A percentile compares a stretch with the other conserved stretches of the same genome.
Conservation (phyloP, 2,329 filamentous ascomycete species). For the Epichloe festucae region DNA sequence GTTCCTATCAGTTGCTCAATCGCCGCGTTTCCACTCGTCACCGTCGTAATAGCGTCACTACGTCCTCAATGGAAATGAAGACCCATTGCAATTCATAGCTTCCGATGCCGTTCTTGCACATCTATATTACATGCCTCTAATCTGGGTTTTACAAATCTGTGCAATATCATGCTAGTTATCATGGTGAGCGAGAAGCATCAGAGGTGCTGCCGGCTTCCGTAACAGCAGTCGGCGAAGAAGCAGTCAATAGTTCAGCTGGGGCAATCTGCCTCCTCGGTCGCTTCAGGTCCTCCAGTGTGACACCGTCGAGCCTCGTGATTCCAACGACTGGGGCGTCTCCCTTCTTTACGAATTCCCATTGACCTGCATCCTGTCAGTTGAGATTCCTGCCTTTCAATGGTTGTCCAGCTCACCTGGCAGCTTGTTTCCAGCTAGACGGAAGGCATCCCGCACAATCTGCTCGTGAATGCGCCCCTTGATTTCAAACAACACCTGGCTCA, state of each 20-base stretch:
- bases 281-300: slow-evolving; percentile 75
- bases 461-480: slow-evolving; percentile 87
- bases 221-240: slow-evolving; percentile 19
- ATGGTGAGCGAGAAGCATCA: slow-evolving; percentile 19
- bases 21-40: no score
- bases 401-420: slow-evolving; percentile 56
- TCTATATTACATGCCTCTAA: background rate
- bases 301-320: slow-evolving; percentile 75
- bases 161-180: background rate
- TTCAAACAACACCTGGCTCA: slow-evolving; percentile 88
- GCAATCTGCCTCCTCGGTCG: slow-evolving; percentile 58
- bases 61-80: background rate
- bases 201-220: slow-evolving; percentile 21
- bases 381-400: background rate
- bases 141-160: background rate
- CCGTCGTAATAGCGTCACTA: no score
- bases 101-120: background rate
- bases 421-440: slow-evolving; percentile 88
- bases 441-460: slow-evolving; percentile 85
- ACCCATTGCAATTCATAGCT: no score
- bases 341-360: slow-evolving; percentile 90
- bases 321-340: slow-evolving; percentile 89
- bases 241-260: slow-evolving; percentile 24
- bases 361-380: slow-evolving; percentile 34
- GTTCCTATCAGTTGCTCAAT: no score